Evolutionary conservation across 805 yeast genomes (phyloP), one percentile per base, ranked within the genome.

Genomic region (Zygosaccharomyces siamensis): DNA sequence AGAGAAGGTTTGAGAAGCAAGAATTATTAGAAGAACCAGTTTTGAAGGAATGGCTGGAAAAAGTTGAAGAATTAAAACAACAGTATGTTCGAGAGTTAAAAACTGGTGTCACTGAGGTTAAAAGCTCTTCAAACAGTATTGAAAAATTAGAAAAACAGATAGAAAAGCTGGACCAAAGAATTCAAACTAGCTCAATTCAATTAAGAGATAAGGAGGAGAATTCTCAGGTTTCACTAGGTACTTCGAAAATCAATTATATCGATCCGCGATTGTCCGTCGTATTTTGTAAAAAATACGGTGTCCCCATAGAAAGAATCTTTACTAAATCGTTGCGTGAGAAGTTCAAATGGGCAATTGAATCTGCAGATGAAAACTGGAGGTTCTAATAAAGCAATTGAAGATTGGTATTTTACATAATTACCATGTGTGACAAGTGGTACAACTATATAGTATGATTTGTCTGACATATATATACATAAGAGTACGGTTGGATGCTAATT

Each of bases 271-370:
- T 92, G 57, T 82, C 95, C 0, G 97, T 89, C 21, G 81, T 86
- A 77, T 92, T 89, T 62, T 79, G 95, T 45, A 90, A 89, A 67
- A 86, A 82, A 68, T 89, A 72, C 63, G 75, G 80, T 47, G 97
- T 92, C 18, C 98, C 98, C 6, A 84, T 92, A 47, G 97, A 92
- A 67, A 90, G 87, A 68, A 73, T 92, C 37, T 89, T 92, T 59
- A 85, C 97, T 10, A 90, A 89, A 70, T 87, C 98, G 0, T 72
- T 92, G 47, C 73, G 97, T 52, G 97, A 90, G 38, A 92, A 92
- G 71, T 92, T 92, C 71, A 83, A 80, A 41, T 92, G 98, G 98
- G 98, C 98, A 27, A 84, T 92, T 46, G 95, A 90, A 66, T 82
- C 90, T 46, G 89, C 83, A 3, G 97, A 86, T 64, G 89, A 80